phyloP scores from a whole-genome alignment of 371 early-diverging fungal genomes.

The Catenaria anguillulae region DNA sequence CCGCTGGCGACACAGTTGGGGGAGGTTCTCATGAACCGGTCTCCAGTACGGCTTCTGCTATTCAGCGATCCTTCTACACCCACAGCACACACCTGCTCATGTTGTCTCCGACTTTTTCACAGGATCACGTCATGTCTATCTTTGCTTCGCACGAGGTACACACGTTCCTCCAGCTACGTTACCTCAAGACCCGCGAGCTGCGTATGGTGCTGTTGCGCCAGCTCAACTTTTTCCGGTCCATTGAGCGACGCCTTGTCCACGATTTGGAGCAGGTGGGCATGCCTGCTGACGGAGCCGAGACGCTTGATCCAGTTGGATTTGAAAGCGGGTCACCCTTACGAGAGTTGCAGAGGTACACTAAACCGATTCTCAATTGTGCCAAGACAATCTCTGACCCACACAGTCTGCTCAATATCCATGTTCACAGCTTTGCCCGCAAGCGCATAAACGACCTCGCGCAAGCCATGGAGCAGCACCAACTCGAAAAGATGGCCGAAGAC shows the following conservation, averaged over 20 bases:
- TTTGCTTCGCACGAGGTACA: conserved; percentile 36
- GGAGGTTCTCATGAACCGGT: not conserved
- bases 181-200: conserved; percentile 21
- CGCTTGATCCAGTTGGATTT: not conserved
- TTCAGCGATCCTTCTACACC: not conserved
- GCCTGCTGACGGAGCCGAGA: too few species aligned
- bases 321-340: not conserved
- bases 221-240: conserved; percentile 32
- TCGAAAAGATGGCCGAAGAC: conserved; percentile 20
- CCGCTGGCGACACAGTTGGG: not conserved
- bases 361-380: too few species aligned
- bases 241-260: conserved; percentile 21
- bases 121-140: conserved; percentile 26
- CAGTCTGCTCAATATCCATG: too few species aligned
- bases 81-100: too few species aligned
- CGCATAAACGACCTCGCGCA: not conserved
- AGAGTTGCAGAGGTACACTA: not conserved
- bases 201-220: conserved; percentile 22
- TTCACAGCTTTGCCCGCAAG: conserved; percentile 9
- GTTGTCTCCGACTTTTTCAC: too few species aligned
- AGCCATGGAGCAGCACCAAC: not conserved
- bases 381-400: too few species aligned
- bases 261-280: not conserved
- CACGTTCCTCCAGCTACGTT: conserved; percentile 26
- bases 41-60: not conserved